Percentiles rank a stretch among this genome's conserved stretches.
Conservation (phyloP, 208 protist genomes). For the Trypanosoma lewisi region DNA sequence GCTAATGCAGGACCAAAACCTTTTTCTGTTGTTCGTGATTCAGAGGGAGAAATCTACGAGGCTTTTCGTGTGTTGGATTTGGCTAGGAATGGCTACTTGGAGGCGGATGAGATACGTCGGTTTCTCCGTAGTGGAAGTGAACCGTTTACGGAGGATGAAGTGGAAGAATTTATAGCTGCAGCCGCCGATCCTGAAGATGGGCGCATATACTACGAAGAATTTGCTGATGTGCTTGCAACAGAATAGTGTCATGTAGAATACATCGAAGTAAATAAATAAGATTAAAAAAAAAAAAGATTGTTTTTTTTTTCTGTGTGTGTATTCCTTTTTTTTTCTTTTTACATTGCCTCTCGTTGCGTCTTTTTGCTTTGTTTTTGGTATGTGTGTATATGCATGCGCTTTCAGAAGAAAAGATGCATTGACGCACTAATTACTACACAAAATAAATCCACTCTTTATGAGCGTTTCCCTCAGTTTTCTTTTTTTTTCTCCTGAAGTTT, state of each 20-base stretch:
- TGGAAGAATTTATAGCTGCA: slow-evolving; percentile 76
- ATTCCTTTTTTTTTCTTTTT: slow-evolving; percentile 14
- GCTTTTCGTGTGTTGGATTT: slow-evolving; percentile 77
- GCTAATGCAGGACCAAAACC: slow-evolving; percentile 2
- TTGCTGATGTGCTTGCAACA: slow-evolving; percentile 69
- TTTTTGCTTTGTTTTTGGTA: slow-evolving; percentile 18
- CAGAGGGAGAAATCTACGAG: slow-evolving; percentile 55
- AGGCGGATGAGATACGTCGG: slow-evolving; percentile 54
- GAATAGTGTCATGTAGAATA: slow-evolving; percentile 39
- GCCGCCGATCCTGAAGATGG: slow-evolving; percentile 73
- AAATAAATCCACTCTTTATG: too few relatives aligned
- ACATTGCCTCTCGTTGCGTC: too few relatives aligned
- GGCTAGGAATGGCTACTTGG: slow-evolving; percentile 62
- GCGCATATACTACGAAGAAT: slow-evolving; percentile 76
- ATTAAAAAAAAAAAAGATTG: slow-evolving; percentile 10
- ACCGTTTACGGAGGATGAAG: slow-evolving; percentile 67
- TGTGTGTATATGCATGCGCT: too few relatives aligned
- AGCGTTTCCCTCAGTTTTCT: not conserved
- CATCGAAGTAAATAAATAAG: not conserved
- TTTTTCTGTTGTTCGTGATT: slow-evolving; percentile 45
- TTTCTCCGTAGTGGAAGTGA: slow-evolving; percentile 59
- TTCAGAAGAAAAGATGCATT: too few relatives aligned
- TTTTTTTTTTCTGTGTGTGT: too few relatives aligned
- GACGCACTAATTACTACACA: too few relatives aligned
- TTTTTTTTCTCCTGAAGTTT: not conserved